These are phyloP conservation scores for Stentor roeselii DNA, from an alignment of 73 alveolate genomes.

Conservation along the genomic window DNA sequence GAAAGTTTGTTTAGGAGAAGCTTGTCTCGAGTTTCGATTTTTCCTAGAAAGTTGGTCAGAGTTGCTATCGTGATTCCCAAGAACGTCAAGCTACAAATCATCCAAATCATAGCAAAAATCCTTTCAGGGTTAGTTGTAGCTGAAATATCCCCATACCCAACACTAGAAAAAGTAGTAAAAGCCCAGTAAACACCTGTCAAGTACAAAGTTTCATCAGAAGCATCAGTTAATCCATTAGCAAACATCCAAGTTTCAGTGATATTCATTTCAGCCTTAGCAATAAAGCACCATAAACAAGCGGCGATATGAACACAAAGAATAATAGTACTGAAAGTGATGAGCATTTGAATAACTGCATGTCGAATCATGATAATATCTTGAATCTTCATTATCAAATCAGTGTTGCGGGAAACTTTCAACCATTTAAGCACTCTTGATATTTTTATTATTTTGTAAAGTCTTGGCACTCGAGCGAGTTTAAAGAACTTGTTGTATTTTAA, in stretches of 20 bases:
- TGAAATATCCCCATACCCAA: constrained; percentile 78
- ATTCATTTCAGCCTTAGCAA: background rate
- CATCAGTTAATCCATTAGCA: background rate
- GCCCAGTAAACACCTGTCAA: constrained; percentile 55
- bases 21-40: too few species aligned
- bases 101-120: constrained; percentile 41
- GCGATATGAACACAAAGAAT: constrained; percentile 11
- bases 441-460: background rate
- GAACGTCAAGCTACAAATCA: constrained; percentile 58
- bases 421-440: background rate
- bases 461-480: background rate
- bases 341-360: background rate
- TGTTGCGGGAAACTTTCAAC: background rate
- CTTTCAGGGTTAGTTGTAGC: constrained; percentile 55
- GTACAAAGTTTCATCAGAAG: constrained; percentile 26
- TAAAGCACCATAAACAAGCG: background rate
- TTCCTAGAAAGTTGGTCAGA: too few species aligned
- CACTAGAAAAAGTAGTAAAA: constrained; percentile 62
- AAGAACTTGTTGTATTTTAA: background rate
- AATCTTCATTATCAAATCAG: background rate
- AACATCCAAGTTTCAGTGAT: background rate
- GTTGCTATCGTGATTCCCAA: too few species aligned
- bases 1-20: too few species aligned
- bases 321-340: background rate
- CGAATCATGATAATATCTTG: background rate